Conservation (phyloP, 345 rosid species). For the Anacardium occidentale region DNA sequence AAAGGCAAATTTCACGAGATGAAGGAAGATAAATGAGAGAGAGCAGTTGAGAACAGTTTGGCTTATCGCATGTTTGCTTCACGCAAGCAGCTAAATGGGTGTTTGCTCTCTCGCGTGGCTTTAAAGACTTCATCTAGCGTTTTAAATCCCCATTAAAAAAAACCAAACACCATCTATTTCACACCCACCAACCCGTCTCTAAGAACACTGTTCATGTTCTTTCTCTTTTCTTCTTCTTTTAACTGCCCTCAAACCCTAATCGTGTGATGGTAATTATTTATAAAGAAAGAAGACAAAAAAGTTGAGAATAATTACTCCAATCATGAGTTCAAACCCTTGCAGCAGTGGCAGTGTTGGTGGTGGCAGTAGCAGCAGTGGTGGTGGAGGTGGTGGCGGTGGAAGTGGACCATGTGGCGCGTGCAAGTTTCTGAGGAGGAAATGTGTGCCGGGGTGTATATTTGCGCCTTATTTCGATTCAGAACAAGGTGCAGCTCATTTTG, state of each 20-base stretch:
- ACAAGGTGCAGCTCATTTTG: slow-evolving; percentile 82
- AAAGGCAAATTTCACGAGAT: slow-evolving; percentile 40
- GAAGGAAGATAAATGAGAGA: slow-evolving; percentile 16
- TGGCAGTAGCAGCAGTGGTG: slow-evolving; percentile 29
- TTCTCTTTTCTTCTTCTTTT: slow-evolving; percentile 5
- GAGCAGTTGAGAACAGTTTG: slow-evolving; percentile 46
- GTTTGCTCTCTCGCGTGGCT: slow-evolving; percentile 93
- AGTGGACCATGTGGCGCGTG: slow-evolving; percentile 90
- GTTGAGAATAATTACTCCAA: slow-evolving; percentile 4
- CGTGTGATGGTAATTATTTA: neutral
- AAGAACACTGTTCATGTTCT: slow-evolving; percentile 19
- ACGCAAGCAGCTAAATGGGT: slow-evolving; percentile 91
- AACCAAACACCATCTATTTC: slow-evolving; percentile 9
- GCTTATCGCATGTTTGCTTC: slow-evolving; percentile 96
- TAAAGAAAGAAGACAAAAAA: neutral
- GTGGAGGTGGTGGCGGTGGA: slow-evolving; percentile 38
- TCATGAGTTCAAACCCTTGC: slow-evolving; percentile 62
- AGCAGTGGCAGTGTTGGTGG: slow-evolving; percentile 30
- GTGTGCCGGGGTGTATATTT: slow-evolving; percentile 75
- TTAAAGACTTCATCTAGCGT: slow-evolving; percentile 64
- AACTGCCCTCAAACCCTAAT: slow-evolving; percentile 25
- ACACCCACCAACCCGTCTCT: slow-evolving; percentile 42
- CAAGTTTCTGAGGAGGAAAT: slow-evolving; percentile 79
- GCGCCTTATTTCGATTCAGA: slow-evolving; percentile 87
- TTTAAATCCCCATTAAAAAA: slow-evolving; percentile 34